Base-by-base conservation (phyloP, 176 grass and related monocot species). In the Musa acuminata region DNA sequence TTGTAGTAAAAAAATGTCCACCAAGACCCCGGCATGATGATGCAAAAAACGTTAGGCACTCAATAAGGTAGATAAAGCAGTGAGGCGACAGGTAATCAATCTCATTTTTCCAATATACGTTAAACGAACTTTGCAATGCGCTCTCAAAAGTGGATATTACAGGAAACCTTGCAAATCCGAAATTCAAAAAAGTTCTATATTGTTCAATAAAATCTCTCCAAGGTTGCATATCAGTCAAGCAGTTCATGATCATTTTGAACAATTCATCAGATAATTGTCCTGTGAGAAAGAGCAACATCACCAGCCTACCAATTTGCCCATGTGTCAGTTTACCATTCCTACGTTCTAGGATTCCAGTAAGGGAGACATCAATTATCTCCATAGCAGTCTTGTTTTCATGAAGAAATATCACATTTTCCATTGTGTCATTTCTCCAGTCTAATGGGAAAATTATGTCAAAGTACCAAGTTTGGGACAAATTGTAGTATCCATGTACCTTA, bases 51-150 rank as follows among this genome's bases (percentile, higher is more conserved):
- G 54, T 53, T 78, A 96, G 85, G 68, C 64, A 82, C 23, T 90
- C 87, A 2, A 90, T 16, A 19, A 96, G 87, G 80, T 86, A 85
- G n/a, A 90, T 59, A 72, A 73, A 92, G 60, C 81, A 90, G 3
- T 84, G n/a, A 1, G 83, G 87, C 12, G 87, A 84, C 48, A 96
- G 71, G 55, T 84, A 96, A 72, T 90, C 84, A 9, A 0, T 8
- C 72, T 88, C 73, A 3, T 0, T 2, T 77, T 0, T 79, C 87
- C 89, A 86, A 24, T 76, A 14, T 50, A 64, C 14, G 13, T 13
- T 9, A 12, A 62, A 86, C 53, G 93, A 81, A 8, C 16, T 75
- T 58, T 86, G 49, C 49, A 96, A 83, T 29, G 85, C 83, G 53
- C 49, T 14, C 58, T 81, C 64, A 75, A 92, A 88, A 20, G 73